Base-by-base conservation (phyloP, 208 protist species). In the Trichomonas vaginalis region DNA sequence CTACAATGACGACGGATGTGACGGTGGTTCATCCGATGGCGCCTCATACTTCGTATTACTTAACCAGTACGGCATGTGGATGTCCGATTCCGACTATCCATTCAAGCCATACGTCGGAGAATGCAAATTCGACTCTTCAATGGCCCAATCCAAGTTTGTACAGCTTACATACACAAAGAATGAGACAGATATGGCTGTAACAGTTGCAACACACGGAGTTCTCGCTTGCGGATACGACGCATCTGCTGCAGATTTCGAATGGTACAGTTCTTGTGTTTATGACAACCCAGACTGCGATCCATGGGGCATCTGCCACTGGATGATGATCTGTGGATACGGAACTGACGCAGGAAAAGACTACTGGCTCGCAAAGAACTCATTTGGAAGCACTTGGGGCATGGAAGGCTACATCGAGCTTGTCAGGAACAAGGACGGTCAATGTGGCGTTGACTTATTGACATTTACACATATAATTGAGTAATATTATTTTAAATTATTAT, bases 311-410 rank as follows among this genome's bases (percentile, higher is more conserved):
- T 96, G 96, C 51, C 96, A 97, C 48, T 96, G 88, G 6, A 95
- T 97, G 42, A 95, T 95, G 27, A 96, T 96, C 23, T 96, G 97
- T 88, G 97, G 96, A 37, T 97, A 97, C 87, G 96, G 96, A 49
- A 88, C 47, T 70, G 96, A 97, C 35, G 56, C 17, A 27, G 83
- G 70, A 6, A 17, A 61, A 2, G 42, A 95, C 14, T 97, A 95
- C 82, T 97, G 96, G 96, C 96, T 96, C 35, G 95, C 97, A 15
- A 96, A 96, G 61, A 97, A 97, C 96, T 96, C 86, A 40, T 97
- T 96, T 95, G 97, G 97, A 40, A 35, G 70, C 0, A 90, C 32
- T 35, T 97, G 97, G 97, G 97, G 96, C 27, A 70, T 95, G 37
- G 35, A 37, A 14, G 96, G 96, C 21, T 96, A 95, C 95, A 23